Evolutionary conservation across 2,329 filamentous ascomycete species (phyloP), one percentile per base, ranked within the genome.

Genomic region (Microascus cirrosus): DNA sequence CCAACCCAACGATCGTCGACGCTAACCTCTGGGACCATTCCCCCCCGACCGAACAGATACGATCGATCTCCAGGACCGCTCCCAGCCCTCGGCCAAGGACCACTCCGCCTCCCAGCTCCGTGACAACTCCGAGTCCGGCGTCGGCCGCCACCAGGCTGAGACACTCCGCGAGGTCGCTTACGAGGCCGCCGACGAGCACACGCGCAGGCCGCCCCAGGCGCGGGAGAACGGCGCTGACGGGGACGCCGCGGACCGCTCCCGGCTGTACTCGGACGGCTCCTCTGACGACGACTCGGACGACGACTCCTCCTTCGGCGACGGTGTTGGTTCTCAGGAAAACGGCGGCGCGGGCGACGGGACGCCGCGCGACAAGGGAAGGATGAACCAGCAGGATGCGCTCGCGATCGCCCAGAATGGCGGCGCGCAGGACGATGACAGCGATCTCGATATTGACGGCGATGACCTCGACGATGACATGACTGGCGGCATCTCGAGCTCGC

Each of bases 401-500:
- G 81, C 81, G 52, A 73, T 83, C 60, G 80, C 82, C 63, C 82
- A 85, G 64, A 85, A 85, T 71, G 83, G 81, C 61, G 80, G 79
- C 62, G 63, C 75, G 54, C 74, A 77, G 28, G 28, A 32, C 51
- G 79, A 82, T 64, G 85, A 87, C 62, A 83, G 80, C 54, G 85
- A 89, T 62, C 73, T 83, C 66, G 81, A 87, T 64, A 82, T 83
- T 63, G 84, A 83, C 54, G 85, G 86, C 65, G 88, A 89, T 60
- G 87, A 89, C 64, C 75, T 91, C 70, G 91, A 95, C 68, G 79
- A 96, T 73, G 93, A 97, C 72, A 85, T 96, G 85, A 90, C 95
- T 88, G 94, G 97, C 77, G 94, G 94, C 73, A 96, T 99, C 64
- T 97, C 93, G 67, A 97, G 92, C 73, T 97, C 93, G 66, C 94